phyloP scores from a whole-genome alignment of 768 basidiomycete genomes.

The Tulasnella sp. region DNA sequence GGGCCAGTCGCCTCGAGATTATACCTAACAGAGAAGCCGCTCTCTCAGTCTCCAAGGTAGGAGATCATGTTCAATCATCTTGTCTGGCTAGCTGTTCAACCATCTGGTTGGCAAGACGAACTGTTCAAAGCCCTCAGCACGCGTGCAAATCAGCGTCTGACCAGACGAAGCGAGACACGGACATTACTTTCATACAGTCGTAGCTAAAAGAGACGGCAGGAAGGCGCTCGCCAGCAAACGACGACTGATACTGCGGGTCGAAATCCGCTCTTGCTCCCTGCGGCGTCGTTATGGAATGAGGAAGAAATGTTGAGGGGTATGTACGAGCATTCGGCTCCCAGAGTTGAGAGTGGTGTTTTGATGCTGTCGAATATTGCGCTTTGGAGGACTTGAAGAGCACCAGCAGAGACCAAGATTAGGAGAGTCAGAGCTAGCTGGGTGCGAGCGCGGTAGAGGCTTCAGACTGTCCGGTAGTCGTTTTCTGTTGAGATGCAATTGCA shows the following conservation, averaged over 20 bases:
- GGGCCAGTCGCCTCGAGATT: conserved; percentile 42
- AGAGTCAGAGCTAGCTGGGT: not conserved
- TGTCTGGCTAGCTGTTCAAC: no score
- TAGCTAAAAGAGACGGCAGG: conserved; percentile 4
- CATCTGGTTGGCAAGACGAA: conserved; percentile 8
- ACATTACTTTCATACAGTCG: conserved; percentile 7
- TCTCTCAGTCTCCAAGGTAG: not conserved
- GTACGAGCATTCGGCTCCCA: conserved; percentile 5
- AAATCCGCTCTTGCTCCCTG: conserved; percentile 16
- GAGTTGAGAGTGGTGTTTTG: not conserved
- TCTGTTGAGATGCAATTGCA: not conserved
- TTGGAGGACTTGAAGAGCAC: not conserved
- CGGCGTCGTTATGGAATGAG: conserved; percentile 15
- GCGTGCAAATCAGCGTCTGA: not conserved
- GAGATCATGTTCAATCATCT: not conserved
- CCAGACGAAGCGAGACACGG: not conserved
- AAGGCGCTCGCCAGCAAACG: conserved; percentile 9
- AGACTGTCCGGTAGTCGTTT: not conserved
- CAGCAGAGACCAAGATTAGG: not conserved
- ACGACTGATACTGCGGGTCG: conserved; percentile 10
- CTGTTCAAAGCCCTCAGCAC: not conserved
- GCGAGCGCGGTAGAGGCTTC: not conserved
- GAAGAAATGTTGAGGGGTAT: conserved; percentile 13
- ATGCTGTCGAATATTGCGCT: not conserved
- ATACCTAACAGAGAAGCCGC: conserved; percentile 28